These are phyloP conservation scores for Dioscorea alata DNA, from an alignment of 106 monocot genomes.

Conservation along the genomic window DNA sequence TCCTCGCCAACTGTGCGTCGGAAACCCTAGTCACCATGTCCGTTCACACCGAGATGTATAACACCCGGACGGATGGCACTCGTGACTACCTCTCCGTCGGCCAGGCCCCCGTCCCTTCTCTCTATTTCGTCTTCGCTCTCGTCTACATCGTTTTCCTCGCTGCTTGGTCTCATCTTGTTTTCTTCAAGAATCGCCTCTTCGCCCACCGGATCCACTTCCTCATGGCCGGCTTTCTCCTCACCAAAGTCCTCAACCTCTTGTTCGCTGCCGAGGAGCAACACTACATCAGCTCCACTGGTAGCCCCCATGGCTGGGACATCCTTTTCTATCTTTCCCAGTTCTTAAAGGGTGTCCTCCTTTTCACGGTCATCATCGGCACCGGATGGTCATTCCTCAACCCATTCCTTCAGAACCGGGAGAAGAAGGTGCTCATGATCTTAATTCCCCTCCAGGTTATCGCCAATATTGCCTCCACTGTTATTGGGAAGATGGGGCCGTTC, in stretches of 20 bases:
- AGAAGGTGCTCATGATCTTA: slow-evolving; percentile 91
- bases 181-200: slow-evolving; percentile 40
- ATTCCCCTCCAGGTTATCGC: slow-evolving; percentile 88
- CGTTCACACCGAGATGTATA: slow-evolving; percentile 73
- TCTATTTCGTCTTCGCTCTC: slow-evolving; percentile 53
- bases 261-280: slow-evolving; percentile 92
- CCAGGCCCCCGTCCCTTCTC: slow-evolving; percentile 47
- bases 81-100: slow-evolving; percentile 75
- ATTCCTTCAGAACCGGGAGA: slow-evolving; percentile 90
- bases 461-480: slow-evolving; percentile 79
- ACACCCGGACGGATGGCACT: slow-evolving; percentile 28
- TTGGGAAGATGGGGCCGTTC: slow-evolving; percentile 90
- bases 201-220: slow-evolving; percentile 77
- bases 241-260: slow-evolving; percentile 55
- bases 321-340: slow-evolving; percentile 93
- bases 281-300: slow-evolving; percentile 76
- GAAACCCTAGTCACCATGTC: slow-evolving; percentile 49
- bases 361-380: slow-evolving; percentile 91
- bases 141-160: slow-evolving; percentile 52
- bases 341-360: slow-evolving; percentile 68
- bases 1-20: slow-evolving; percentile 17
- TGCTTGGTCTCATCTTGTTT: slow-evolving; percentile 52
- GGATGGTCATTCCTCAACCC: slow-evolving; percentile 98
- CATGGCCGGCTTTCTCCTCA: slow-evolving; percentile 68
- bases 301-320: slow-evolving; percentile 92